These are phyloP conservation scores for Plasmodium adleri DNA, from an alignment of 169 alveolate genomes.

Conservation along the genomic window DNA sequence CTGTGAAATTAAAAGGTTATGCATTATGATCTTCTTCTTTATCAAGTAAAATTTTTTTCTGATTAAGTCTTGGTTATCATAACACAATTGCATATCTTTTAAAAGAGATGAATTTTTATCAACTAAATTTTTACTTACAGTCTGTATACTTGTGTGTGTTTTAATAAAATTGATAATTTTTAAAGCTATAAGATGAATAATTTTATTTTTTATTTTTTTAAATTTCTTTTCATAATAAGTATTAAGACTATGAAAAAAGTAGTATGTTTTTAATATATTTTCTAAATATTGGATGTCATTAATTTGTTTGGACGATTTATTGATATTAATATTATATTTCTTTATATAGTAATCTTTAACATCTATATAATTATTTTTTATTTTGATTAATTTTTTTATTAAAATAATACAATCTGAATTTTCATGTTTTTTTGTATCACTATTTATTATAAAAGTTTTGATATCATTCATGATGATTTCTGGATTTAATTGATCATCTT, in stretches of 20 bases:
- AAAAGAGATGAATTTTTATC: constrained; percentile 23
- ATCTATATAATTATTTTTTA: constrained; percentile 63
- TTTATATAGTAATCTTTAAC: constrained; percentile 65
- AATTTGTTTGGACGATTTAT: not conserved
- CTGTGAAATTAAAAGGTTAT: constrained; percentile 14
- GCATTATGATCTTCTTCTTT: constrained; percentile 16
- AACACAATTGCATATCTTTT: constrained; percentile 27
- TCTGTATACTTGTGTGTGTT: constrained; percentile 18
- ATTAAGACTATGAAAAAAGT: constrained; percentile 47
- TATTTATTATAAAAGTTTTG: constrained; percentile 8
- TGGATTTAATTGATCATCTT: constrained; percentile 15
- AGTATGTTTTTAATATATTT: constrained; percentile 23
- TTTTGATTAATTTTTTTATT: constrained; percentile 61
- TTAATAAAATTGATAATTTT: constrained; percentile 30
- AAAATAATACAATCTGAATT: constrained; percentile 17
- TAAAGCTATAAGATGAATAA: constrained; percentile 18
- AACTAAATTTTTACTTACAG: constrained; percentile 21
- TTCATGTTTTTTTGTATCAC: constrained; percentile 20
- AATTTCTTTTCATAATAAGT: constrained; percentile 59
- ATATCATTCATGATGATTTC: constrained; percentile 20
- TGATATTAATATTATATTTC: constrained; percentile 41
- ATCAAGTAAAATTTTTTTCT: constrained; percentile 23
- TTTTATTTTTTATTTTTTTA: constrained; percentile 42
- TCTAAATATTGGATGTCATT: constrained; percentile 25
- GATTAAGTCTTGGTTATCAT: constrained; percentile 45